phyloP scores from a whole-genome alignment of 176 grass and related monocot species.

The Hordeum marinum region DNA sequence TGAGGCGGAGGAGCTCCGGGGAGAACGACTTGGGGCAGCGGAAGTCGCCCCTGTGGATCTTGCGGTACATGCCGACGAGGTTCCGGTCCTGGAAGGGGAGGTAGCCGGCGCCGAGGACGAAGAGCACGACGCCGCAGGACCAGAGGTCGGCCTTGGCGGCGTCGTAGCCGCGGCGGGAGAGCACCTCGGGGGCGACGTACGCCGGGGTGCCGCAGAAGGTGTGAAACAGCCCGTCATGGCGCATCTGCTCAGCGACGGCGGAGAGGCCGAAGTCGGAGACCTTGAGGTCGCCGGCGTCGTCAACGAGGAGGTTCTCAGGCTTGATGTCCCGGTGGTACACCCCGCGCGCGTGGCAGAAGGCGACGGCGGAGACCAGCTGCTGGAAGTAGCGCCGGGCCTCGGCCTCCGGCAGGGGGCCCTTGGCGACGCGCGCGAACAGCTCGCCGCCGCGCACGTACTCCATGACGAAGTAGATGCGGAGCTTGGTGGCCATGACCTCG shows the following conservation, averaged over 20 bases:
- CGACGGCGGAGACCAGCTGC: slow-evolving; percentile 83
- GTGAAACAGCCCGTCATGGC: slow-evolving; percentile 84
- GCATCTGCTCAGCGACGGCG: slow-evolving; percentile 79
- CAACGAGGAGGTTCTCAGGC: slow-evolving; percentile 91
- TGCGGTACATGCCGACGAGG: slow-evolving; percentile 86
- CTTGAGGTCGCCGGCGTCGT: slow-evolving; percentile 87
- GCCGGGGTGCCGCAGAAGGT: slow-evolving; percentile 98
- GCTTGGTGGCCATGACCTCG: slow-evolving; percentile 98
- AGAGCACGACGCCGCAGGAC: slow-evolving; percentile 97
- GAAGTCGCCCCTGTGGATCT: slow-evolving; percentile 90
- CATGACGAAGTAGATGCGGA: slow-evolving; percentile 98
- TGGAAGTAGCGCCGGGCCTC: slow-evolving; percentile 85
- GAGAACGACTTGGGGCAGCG: slow-evolving; percentile 96
- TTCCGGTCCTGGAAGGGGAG: slow-evolving; percentile 88
- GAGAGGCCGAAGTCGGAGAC: slow-evolving; percentile 89
- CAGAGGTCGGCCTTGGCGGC: slow-evolving; percentile 77
- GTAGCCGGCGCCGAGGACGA: slow-evolving; percentile 77
- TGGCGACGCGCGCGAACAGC: slow-evolving; percentile 74
- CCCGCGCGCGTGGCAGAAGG: slow-evolving; percentile 95
- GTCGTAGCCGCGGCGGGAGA: slow-evolving; percentile 68
- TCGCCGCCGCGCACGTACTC: slow-evolving; percentile 97
- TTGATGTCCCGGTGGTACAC: slow-evolving; percentile 96
- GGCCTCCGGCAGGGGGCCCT: slow-evolving; percentile 60
- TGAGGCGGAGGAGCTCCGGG: slow-evolving; percentile 45
- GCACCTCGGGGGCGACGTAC: slow-evolving; percentile 92